These are phyloP conservation scores for Phytopythium kandeliae DNA, from an alignment of 352 stramenopile species.

Conservation along the genomic window DNA sequence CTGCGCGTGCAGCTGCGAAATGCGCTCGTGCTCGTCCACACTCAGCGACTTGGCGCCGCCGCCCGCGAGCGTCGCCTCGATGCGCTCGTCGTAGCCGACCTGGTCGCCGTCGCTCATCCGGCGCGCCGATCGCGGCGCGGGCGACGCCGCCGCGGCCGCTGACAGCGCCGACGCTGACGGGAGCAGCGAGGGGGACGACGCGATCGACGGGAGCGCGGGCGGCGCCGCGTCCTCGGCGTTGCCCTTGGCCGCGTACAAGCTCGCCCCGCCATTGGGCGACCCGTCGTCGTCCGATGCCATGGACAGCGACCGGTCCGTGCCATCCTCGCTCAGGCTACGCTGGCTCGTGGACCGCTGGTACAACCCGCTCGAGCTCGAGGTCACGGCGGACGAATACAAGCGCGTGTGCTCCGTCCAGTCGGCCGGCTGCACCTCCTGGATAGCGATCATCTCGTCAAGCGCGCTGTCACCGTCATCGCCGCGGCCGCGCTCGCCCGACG, in stretches of 20 bases:
- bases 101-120: conserved; percentile 40
- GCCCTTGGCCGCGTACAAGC: conserved; percentile 9
- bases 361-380: conserved; percentile 17
- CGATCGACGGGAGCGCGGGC: conserved; percentile 3
- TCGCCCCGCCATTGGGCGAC: not conserved
- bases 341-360: conserved; percentile 25
- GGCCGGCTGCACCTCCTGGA: conserved; percentile 18
- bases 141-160: not conserved
- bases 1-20: conserved; percentile 17
- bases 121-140: conserved; percentile 16
- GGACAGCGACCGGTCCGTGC: conserved; percentile 61
- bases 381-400: conserved; percentile 11
- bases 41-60: conserved; percentile 46
- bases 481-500: conserved; percentile 26
- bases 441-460: conserved; percentile 8
- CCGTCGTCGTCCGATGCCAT: conserved; percentile 52
- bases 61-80: conserved; percentile 55
- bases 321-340: conserved; percentile 43
- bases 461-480: conserved; percentile 14
- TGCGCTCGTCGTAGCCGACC: conserved; percentile 55
- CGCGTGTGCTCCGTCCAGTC: conserved; percentile 17
- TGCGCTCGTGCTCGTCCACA: conserved; percentile 25
- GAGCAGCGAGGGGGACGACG: conserved; percentile 2
- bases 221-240: conserved; percentile 23
- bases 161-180: not conserved